These are phyloP conservation scores for Psilocybe mexicana DNA, from an alignment of 1,284 basidiomycete genomes.

Conservation along the genomic window DNA sequence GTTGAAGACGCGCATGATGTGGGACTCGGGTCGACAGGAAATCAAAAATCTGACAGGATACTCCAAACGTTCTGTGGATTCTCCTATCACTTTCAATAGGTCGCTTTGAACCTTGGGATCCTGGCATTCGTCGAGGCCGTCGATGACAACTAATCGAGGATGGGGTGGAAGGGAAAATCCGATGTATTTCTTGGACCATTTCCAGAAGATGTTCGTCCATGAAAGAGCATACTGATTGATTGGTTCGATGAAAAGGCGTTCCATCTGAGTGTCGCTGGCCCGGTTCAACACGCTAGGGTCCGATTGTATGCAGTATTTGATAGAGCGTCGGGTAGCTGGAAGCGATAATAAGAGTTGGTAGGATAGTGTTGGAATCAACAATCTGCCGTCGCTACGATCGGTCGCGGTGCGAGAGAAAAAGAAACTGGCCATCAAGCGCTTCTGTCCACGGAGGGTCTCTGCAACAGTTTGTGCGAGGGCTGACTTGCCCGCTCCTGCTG, in stretches of 20 bases:
- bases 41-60: constrained; percentile 20
- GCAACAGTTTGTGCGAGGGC: constrained; percentile 24
- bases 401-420: constrained; percentile 23
- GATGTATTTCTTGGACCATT: constrained; percentile 3
- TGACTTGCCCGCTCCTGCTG: constrained; percentile 24
- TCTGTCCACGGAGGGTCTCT: constrained; percentile 12
- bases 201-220: background rate
- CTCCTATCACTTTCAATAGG: constrained; percentile 13
- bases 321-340: constrained; percentile 8
- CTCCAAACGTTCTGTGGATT: constrained; percentile 6
- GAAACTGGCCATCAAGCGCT: constrained; percentile 20
- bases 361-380: constrained; percentile 23
- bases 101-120: constrained; percentile 2
- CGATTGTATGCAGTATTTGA: constrained; percentile 13
- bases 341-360: constrained; percentile 19
- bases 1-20: constrained; percentile 15
- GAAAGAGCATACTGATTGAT: constrained; percentile 4
- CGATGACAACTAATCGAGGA: constrained; percentile 16
- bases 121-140: constrained; percentile 20
- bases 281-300: constrained; percentile 20
- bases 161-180: constrained; percentile 1
- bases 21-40: constrained; percentile 19
- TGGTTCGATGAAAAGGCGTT: constrained; percentile 21
- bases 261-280: constrained; percentile 15
- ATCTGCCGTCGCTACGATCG: constrained; percentile 14